Conservation (phyloP, 2,329 filamentous ascomycete species). For the Aspergillus tamarii region DNA sequence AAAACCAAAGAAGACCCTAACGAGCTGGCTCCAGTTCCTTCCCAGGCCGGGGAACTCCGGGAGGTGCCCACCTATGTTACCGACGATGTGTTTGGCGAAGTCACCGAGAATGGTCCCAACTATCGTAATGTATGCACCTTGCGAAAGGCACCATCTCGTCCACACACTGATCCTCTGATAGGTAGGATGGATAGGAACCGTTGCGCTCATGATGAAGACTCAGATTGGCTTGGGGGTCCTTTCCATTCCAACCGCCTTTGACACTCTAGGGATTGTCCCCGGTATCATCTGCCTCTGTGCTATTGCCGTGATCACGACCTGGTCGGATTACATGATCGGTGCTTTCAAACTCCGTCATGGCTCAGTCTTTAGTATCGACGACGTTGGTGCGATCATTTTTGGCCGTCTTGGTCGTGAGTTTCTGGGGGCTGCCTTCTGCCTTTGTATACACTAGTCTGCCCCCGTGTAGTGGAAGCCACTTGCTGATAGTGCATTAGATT, state of each 20-base stretch:
- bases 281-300: slow-evolving; percentile 48
- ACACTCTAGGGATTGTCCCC: slow-evolving; percentile 52
- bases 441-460: slow-evolving; percentile 16
- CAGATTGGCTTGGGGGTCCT: slow-evolving; percentile 52
- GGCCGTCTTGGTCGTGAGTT: slow-evolving; percentile 57
- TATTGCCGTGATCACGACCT: slow-evolving; percentile 51
- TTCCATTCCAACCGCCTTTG: slow-evolving; percentile 51
- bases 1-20: neutral
- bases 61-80: neutral
- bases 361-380: slow-evolving; percentile 61
- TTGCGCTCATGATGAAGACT: slow-evolving; percentile 50
- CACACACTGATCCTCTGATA: slow-evolving; percentile 9
- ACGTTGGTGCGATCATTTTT: slow-evolving; percentile 58
- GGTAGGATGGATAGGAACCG: slow-evolving; percentile 50
- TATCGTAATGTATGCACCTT: slow-evolving; percentile 31
- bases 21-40: neutral
- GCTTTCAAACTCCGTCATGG: slow-evolving; percentile 57
- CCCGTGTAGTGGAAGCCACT: neutral
- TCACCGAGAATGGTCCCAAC: slow-evolving; percentile 36
- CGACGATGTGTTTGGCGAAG: slow-evolving; percentile 43
- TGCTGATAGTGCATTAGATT: slow-evolving; percentile 23
- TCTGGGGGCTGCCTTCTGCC: slow-evolving; percentile 32
- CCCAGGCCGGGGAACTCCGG: neutral
- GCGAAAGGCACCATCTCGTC: neutral
- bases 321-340: slow-evolving; percentile 54